These are phyloP conservation scores for Pestalotiopsis fici DNA, from an alignment of 2,329 filamentous ascomycete species.

Conservation along the genomic window DNA sequence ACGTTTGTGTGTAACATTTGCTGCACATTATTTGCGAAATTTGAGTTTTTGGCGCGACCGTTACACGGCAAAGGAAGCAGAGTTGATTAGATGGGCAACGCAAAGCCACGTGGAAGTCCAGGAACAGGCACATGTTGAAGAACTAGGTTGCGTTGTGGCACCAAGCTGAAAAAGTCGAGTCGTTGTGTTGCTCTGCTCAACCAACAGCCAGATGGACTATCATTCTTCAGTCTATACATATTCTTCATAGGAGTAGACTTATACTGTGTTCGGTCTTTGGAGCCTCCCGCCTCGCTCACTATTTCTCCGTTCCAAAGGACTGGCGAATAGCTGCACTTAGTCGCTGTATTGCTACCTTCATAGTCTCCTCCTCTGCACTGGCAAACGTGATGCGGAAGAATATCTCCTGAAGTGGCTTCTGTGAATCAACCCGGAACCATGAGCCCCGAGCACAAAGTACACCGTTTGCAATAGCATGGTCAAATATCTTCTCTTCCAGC, in stretches of 20 bases:
- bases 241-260: too few relatives aligned
- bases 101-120: neutral
- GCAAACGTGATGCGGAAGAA: conserved; percentile 93
- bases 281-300: neutral
- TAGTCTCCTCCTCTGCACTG: conserved; percentile 70
- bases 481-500: conserved; percentile 87
- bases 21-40: neutral
- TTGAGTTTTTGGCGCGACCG: neutral
- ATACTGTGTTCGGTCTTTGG: neutral
- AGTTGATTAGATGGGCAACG: neutral
- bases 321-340: conserved; percentile 74
- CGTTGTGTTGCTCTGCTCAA: too few relatives aligned
- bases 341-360: conserved; percentile 70
- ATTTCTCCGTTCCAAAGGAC: conserved; percentile 37
- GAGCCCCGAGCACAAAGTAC: conserved; percentile 83
- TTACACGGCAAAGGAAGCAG: neutral
- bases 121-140: neutral
- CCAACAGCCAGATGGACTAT: too few relatives aligned
- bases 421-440: conserved; percentile 84
- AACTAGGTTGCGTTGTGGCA: neutral
- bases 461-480: conserved; percentile 71
- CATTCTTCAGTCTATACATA: too few relatives aligned
- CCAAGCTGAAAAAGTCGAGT: too few relatives aligned
- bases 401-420: conserved; percentile 61
- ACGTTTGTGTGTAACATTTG: neutral